phyloP scores from a whole-genome alignment of 2,329 filamentous ascomycete species.

The Dactylellina leptospora region DNA sequence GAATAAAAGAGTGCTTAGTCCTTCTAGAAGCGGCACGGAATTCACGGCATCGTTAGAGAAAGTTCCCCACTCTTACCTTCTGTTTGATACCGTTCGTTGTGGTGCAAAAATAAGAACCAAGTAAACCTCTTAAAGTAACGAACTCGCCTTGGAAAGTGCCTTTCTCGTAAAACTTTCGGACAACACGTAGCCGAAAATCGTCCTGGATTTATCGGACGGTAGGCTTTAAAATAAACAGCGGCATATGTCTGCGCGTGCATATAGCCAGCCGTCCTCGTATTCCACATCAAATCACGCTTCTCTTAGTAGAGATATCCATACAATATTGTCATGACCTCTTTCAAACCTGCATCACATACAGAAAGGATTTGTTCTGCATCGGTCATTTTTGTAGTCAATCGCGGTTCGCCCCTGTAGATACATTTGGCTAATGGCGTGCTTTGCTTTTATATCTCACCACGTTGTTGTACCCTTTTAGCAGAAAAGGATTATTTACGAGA shows the following conservation, averaged over 20 bases:
- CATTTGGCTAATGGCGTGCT: constrained; percentile 34
- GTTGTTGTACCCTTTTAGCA: constrained; percentile 2
- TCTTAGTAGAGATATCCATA: background rate
- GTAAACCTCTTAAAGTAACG: background rate
- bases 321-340: background rate
- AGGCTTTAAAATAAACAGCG: constrained; percentile 15
- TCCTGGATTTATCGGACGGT: constrained; percentile 2
- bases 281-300: background rate
- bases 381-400: too few species aligned
- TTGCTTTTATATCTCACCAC: constrained; percentile 33
- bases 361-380: background rate
- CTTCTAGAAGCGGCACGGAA: constrained; percentile 42
- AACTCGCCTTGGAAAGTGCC: constrained; percentile 15
- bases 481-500: too few species aligned
- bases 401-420: constrained; percentile 17
- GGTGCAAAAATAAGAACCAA: too few species aligned
- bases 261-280: constrained; percentile 22
- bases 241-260: constrained; percentile 5
- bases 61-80: background rate
- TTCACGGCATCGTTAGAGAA: constrained; percentile 25
- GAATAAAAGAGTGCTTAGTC: background rate
- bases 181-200: background rate
- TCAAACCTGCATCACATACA: too few species aligned
- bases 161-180: background rate
- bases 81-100: too few species aligned